Evolutionary conservation across 2,329 filamentous ascomycete species (phyloP).

Genomic region (Rutstroemia sp.): DNA sequence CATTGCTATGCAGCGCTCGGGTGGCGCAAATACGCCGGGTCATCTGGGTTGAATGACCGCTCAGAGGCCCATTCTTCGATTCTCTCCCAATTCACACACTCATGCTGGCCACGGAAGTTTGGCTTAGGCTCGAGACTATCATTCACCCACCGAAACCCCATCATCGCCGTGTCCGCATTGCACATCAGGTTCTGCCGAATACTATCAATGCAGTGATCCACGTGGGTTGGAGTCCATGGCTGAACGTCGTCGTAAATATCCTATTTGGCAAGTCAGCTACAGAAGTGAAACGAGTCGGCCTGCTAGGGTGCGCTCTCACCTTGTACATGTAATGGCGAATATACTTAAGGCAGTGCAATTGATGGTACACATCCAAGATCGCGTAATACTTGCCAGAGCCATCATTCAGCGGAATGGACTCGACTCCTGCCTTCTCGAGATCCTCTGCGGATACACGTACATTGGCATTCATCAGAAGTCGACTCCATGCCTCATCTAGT

Average conservation of each 20-base stretch:
- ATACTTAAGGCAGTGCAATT: slow-evolving; percentile 1
- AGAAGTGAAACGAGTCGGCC: background rate
- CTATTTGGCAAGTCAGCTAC: background rate
- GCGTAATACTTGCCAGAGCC: background rate
- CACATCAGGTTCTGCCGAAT: slow-evolving; percentile 45
- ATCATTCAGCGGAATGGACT: background rate
- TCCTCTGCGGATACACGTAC: slow-evolving; percentile 1
- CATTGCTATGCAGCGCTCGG: background rate
- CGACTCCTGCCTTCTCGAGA: background rate
- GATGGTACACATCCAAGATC: background rate
- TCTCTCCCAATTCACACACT: slow-evolving; percentile 43
- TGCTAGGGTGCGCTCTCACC: background rate
- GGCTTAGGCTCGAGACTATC: slow-evolving; percentile 40
- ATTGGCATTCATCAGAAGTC: background rate
- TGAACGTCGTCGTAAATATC: background rate
- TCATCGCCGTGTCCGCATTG: slow-evolving; percentile 43
- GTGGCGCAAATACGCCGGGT: background rate
- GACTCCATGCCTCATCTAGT: slow-evolving; percentile 1
- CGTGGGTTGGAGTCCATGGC: background rate
- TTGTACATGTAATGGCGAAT: background rate
- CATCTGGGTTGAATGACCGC: background rate
- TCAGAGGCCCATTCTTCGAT: slow-evolving; percentile 39
- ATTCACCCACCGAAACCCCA: slow-evolving; percentile 39
- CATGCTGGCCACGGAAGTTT: slow-evolving; percentile 43
- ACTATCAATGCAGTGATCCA: slow-evolving; percentile 44